Conservation (phyloP, 2,329 filamentous ascomycete genomes). For the Colletotrichum sp. region DNA sequence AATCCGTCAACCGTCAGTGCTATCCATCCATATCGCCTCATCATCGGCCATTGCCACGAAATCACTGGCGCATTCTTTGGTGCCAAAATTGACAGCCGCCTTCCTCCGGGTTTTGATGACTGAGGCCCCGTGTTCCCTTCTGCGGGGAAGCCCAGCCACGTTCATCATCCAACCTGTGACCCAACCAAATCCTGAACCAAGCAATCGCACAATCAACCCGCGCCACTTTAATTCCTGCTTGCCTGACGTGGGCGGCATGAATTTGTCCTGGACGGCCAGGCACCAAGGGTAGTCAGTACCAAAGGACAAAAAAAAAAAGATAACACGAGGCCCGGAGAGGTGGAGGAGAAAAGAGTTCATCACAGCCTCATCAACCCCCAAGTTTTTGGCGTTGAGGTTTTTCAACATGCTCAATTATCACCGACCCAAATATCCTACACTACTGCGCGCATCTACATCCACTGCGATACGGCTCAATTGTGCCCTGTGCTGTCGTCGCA, state of each 20-base stretch:
- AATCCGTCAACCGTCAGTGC: neutral
- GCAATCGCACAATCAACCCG: constrained; percentile 3
- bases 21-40: neutral
- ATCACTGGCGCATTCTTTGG: neutral
- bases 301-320: neutral
- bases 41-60: neutral
- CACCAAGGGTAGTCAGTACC: neutral
- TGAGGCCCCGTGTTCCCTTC: constrained; percentile 8
- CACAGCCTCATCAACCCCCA: neutral
- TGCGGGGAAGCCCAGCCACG: constrained; percentile 20
- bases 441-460: neutral
- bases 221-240: constrained; percentile 18
- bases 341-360: neutral
- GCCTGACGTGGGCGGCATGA: neutral
- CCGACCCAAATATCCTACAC: neutral
- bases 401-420: neutral
- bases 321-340: neutral
- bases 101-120: neutral
- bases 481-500: neutral
- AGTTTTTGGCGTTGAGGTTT: neutral
- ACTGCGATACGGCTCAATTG: neutral
- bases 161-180: neutral
- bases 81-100: neutral
- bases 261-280: neutral
- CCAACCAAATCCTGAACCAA: neutral